Evolutionary conservation across 768 basidiomycete genomes (phyloP).

Genomic region (Suillus americanus): DNA sequence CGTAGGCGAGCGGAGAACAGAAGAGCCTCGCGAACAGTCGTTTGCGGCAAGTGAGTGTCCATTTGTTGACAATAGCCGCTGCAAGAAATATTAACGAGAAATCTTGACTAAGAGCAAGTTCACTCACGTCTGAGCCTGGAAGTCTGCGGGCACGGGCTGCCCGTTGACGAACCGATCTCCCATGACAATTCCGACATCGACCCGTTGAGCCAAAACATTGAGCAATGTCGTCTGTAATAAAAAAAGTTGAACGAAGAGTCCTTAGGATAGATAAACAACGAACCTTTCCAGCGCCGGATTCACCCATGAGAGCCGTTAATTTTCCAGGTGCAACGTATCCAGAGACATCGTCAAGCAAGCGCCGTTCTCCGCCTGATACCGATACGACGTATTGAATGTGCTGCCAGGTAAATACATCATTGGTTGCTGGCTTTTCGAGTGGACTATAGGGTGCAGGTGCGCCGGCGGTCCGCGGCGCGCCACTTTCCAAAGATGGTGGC

Average conservation of each 20-base stretch:
- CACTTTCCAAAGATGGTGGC: background rate
- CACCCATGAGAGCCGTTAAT: constrained; percentile 52
- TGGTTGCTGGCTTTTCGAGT: constrained; percentile 30
- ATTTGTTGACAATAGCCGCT: constrained; percentile 85
- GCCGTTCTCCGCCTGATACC: constrained; percentile 36
- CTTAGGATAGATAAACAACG: background rate
- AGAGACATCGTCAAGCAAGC: constrained; percentile 43
- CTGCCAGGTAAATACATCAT: constrained; percentile 79
- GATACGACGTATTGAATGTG: constrained; percentile 66
- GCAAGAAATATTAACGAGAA: background rate
- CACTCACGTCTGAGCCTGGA: constrained; percentile 57
- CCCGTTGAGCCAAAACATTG: constrained; percentile 55
- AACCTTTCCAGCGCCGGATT: constrained; percentile 34
- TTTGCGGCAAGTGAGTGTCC: constrained; percentile 73
- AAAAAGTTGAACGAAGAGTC: background rate
- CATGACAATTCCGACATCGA: constrained; percentile 44
- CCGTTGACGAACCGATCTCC: constrained; percentile 60
- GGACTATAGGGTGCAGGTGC: constrained; percentile 23
- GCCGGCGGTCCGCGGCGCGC: background rate
- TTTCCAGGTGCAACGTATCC: constrained; percentile 53
- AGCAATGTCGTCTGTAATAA: constrained; percentile 52
- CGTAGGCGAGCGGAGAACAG: constrained; percentile 78
- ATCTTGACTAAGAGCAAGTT: background rate
- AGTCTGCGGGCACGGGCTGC: constrained; percentile 51
- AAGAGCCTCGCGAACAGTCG: constrained; percentile 81